These are phyloP conservation scores for Mycena haematopus DNA, from an alignment of 768 basidiomycete species.

Conservation along the genomic window DNA sequence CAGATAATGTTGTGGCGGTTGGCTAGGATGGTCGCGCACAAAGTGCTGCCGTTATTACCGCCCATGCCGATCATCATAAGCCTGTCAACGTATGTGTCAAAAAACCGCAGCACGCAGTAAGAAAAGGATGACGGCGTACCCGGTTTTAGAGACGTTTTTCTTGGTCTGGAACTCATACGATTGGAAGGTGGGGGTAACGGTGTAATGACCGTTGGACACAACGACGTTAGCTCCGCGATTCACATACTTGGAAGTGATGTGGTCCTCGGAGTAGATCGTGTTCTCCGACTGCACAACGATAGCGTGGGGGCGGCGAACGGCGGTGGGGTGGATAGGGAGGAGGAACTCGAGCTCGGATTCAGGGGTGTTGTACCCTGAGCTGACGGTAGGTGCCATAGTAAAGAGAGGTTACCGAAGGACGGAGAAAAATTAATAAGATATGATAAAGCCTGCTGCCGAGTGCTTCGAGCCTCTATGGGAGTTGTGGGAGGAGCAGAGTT, in stretches of 20 bases:
- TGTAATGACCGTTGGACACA: constrained; percentile 75
- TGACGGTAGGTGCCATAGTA: constrained; percentile 62
- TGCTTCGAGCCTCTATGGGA: constrained; percentile 87
- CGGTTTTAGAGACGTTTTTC: constrained; percentile 87
- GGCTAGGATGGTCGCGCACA: constrained; percentile 93
- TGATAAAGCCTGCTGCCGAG: constrained; percentile 72
- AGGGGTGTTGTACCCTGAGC: constrained; percentile 77
- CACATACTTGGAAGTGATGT: constrained; percentile 82
- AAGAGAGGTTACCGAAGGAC: constrained; percentile 34
- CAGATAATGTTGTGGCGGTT: constrained; percentile 94
- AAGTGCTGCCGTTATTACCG: constrained; percentile 96
- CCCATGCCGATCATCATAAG: constrained; percentile 97
- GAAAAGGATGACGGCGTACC: constrained; percentile 60
- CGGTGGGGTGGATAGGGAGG: constrained; percentile 83
- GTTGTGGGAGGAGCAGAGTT: constrained; percentile 89
- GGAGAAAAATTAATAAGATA: constrained; percentile 45
- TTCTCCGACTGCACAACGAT: constrained; percentile 85
- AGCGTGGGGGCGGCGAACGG: constrained; percentile 75
- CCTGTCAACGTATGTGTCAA: constrained; percentile 45
- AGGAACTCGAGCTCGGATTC: constrained; percentile 73
- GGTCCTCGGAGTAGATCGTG: constrained; percentile 80
- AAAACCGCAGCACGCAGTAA: constrained; percentile 16
- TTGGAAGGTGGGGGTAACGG: constrained; percentile 79
- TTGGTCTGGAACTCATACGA: constrained; percentile 92
- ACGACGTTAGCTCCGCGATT: constrained; percentile 80